Evolutionary conservation across 371 early-diverging fungal species (phyloP), one percentile per base, ranked within the genome.

Genomic region (Mucor piriformis): DNA sequence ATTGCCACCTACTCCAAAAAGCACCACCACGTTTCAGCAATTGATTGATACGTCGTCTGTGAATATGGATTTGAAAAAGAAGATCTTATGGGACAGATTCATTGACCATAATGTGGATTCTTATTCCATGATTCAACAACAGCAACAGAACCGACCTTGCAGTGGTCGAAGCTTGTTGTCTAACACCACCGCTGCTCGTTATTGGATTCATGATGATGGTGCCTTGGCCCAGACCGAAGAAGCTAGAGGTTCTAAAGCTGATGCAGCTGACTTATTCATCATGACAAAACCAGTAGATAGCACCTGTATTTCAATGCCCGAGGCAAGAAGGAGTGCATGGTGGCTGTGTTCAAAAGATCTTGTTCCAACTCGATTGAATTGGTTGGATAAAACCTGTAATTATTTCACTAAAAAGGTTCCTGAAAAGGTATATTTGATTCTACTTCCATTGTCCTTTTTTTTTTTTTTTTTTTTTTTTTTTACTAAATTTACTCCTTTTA

Each of bases 1-100:
- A 20, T 29, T 68, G 15, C 76, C 76, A 10, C 53, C 64, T 0
- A 72, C 73, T 0, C 73, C 73, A 6, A 67, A 70, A 27, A 76
- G 66, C 16, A 69, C 70, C 11, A 63, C 67, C 16, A 61, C 66
- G 3, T 67, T 72, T 54, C 55, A 54, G 33, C 49, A 48, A 16
- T 24, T 54, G 1, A 48, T 57, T 2, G 42, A 42, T 16, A 18
- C 53, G 7, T 25, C 23, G 6, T 2, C 43, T 5, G 13, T 24
- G 20, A 51, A 23, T 18, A 54, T 46, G 24, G 46, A 46, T 21
- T 46, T 46, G 0, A 46, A 46, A 24, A 46, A 46, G 24, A 46
- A 46, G 15, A 23, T 46, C 2, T 12, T 24, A 8, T 46, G 46
- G 46, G 46, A 46, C 11, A 23, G 46, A 3, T 46, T 21, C 12